Percentiles rank a stretch among this genome's conserved stretches.
phyloP scores from a whole-genome alignment of 2,329 filamentous ascomycete genomes.

The Fusarium solani-melongenae region DNA sequence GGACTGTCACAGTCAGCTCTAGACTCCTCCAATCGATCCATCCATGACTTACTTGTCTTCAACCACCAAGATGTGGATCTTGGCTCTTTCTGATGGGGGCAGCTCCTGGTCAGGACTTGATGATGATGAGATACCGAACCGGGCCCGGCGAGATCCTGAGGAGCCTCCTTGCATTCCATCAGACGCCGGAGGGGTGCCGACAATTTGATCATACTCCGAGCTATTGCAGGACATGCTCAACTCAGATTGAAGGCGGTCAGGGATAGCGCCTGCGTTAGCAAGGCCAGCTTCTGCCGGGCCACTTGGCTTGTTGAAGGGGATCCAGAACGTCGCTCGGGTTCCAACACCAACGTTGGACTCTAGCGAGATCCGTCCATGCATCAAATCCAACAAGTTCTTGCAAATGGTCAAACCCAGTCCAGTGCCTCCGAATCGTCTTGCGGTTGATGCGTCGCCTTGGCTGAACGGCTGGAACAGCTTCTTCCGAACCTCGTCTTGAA shows the following conservation, averaged over 20 bases:
- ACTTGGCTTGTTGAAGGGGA: constrained; percentile 79
- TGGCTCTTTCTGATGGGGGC: constrained; percentile 66
- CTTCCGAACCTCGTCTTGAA: constrained; percentile 79
- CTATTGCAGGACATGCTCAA: constrained; percentile 74
- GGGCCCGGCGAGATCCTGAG: constrained; percentile 45
- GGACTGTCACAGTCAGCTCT: constrained; percentile 54
- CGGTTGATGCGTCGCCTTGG: constrained; percentile 84
- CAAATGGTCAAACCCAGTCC: constrained; percentile 83
- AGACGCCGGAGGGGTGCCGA: constrained; percentile 53
- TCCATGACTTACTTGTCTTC: constrained; percentile 77
- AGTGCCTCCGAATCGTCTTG: constrained; percentile 81
- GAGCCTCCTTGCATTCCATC: constrained; percentile 39
- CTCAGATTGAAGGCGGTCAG: constrained; percentile 74
- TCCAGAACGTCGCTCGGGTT: constrained; percentile 80
- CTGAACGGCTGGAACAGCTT: constrained; percentile 83
- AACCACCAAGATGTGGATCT: constrained; percentile 78
- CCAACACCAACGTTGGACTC: constrained; percentile 75
- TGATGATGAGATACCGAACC: constrained; percentile 49
- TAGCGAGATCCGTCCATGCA: constrained; percentile 80
- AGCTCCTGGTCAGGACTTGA: constrained; percentile 60
- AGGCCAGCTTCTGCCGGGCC: constrained; percentile 59
- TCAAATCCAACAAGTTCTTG: constrained; percentile 82
- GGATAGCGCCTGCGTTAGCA: constrained; percentile 71
- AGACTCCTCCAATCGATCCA: not conserved
- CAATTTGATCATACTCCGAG: constrained; percentile 68